Evolutionary conservation across 352 stramenopile genomes (phyloP).

Genomic region (Phytopythium boreale): DNA sequence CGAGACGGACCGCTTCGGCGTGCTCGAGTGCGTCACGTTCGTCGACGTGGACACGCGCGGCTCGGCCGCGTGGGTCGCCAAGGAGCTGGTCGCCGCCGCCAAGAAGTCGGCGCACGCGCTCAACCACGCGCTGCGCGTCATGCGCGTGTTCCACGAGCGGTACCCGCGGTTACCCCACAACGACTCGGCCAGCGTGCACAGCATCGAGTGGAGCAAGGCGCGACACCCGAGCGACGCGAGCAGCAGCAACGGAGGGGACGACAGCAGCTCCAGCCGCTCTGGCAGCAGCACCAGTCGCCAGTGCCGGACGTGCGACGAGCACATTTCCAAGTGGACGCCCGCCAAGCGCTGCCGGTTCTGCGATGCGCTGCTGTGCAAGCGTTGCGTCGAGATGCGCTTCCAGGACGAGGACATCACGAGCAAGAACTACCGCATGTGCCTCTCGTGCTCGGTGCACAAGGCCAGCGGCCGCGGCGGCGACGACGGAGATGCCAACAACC

Average conservation of each 20-base stretch:
- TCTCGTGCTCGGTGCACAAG: slow-evolving; percentile 30
- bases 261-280: background rate
- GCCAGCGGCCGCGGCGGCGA: background rate
- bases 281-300: slow-evolving; percentile 14
- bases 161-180: slow-evolving; percentile 6
- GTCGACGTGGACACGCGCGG: slow-evolving; percentile 49
- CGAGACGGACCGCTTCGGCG: slow-evolving; percentile 50
- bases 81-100: slow-evolving; percentile 36
- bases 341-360: slow-evolving; percentile 62
- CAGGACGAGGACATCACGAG: slow-evolving; percentile 25
- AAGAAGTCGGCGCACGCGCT: slow-evolving; percentile 49
- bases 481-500: background rate
- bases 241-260: slow-evolving; percentile 1
- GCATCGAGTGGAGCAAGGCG: background rate
- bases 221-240: slow-evolving; percentile 1
- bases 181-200: slow-evolving; percentile 10
- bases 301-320: slow-evolving; percentile 51
- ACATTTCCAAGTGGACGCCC: slow-evolving; percentile 62
- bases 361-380: slow-evolving; percentile 59
- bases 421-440: slow-evolving; percentile 60
- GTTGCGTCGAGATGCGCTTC: slow-evolving; percentile 53
- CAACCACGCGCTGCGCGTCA: slow-evolving; percentile 66
- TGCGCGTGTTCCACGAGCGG: slow-evolving; percentile 26
- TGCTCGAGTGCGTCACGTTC: slow-evolving; percentile 56
- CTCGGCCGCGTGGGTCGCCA: slow-evolving; percentile 42